Evolutionary conservation across 1,139 yeast species (phyloP).

Genomic region (Lodderomyces margitis): DNA sequence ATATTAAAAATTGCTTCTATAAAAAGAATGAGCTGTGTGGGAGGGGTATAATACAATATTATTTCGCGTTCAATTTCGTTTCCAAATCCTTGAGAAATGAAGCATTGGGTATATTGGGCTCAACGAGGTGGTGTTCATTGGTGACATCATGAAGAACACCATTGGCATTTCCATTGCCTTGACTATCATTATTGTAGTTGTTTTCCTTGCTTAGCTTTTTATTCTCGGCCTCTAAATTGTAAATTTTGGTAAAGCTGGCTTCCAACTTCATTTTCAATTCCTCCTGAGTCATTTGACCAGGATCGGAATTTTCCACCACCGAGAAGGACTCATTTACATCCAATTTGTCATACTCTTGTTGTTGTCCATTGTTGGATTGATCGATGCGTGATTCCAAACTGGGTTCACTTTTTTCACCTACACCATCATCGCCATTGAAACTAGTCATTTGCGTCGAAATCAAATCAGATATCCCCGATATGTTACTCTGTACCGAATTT

Average conservation of each 20-base stretch:
- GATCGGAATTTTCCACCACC: neutral
- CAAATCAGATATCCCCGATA: conserved; percentile 43
- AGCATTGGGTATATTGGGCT: conserved; percentile 2
- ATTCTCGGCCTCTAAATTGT: conserved; percentile 34
- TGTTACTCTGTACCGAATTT: conserved; percentile 41
- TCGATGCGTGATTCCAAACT: no score
- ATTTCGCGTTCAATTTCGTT: conserved; percentile 15
- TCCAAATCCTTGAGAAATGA: conserved; percentile 22
- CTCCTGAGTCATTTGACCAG: conserved; percentile 26
- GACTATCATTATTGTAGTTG: conserved; percentile 2
- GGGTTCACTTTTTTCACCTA: conserved; percentile 11
- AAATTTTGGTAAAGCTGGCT: conserved; percentile 39
- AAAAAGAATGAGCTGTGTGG: no score
- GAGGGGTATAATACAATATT: no score
- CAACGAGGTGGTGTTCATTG: neutral
- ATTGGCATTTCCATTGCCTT: neutral
- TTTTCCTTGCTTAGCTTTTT: conserved; percentile 14
- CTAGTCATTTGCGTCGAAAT: conserved; percentile 40
- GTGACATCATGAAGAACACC: neutral
- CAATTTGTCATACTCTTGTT: no score
- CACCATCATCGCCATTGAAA: conserved; percentile 33
- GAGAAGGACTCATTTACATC: no score
- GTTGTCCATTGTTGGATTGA: no score
- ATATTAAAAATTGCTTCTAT: no score
- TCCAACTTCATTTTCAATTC: conserved; percentile 37